Percentiles rank a stretch among this genome's conserved stretches.
These are phyloP conservation scores for Kodamaea neixiangensis DNA, from an alignment of 805 yeast genomes.

Conservation along the genomic window DNA sequence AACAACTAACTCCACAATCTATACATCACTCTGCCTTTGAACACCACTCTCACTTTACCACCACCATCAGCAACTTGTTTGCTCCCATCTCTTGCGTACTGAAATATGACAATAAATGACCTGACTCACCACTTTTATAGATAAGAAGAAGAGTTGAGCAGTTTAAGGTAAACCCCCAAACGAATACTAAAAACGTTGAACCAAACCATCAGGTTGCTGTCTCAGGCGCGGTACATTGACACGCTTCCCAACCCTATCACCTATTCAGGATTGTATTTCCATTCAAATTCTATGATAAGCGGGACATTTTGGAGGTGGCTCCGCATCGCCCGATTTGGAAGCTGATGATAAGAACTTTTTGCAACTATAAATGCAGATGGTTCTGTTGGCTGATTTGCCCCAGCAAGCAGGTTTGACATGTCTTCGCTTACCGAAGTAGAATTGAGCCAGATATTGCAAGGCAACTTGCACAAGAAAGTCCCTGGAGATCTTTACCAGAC, in stretches of 20 bases:
- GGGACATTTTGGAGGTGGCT: not conserved
- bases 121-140: not conserved
- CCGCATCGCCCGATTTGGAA: constrained; percentile 6
- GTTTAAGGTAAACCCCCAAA: not conserved
- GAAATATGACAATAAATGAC: not conserved
- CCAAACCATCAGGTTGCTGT: not conserved
- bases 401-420: not conserved
- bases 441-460: constrained; percentile 25
- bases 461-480: constrained; percentile 38
- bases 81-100: too few species aligned
- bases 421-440: constrained; percentile 6
- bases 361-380: constrained; percentile 9
- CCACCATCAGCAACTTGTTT: too few species aligned
- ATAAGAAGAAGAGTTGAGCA: not conserved
- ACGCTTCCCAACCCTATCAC: not conserved
- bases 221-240: not conserved
- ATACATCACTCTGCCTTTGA: too few species aligned
- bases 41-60: too few species aligned
- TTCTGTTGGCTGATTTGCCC: not conserved
- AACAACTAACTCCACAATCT: too few species aligned
- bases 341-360: constrained; percentile 2
- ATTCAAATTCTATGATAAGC: constrained; percentile 5
- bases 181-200: not conserved
- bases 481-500: constrained; percentile 32
- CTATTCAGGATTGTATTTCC: constrained; percentile 11